A percentile compares a stretch with the other conserved stretches of the same genome.
Conservation (phyloP, 1,139 yeast genomes). For the Protomyces lactucae-debilis region DNA sequence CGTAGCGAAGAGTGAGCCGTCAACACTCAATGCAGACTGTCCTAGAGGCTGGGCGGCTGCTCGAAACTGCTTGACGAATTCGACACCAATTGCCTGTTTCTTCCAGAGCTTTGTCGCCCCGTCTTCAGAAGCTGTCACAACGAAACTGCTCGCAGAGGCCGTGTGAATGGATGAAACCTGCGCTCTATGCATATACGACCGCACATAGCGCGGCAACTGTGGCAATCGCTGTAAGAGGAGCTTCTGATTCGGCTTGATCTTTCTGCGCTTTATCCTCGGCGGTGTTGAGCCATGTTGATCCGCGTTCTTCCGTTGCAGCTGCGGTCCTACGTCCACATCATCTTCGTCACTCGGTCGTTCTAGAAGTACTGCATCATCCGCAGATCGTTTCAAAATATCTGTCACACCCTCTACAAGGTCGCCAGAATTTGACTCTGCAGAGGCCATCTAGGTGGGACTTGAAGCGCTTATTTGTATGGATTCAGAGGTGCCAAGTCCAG, state of each 20-base stretch:
- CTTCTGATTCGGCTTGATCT: slow-evolving; percentile 3
- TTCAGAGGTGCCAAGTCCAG: too few relatives aligned
- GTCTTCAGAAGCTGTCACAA: slow-evolving; percentile 43
- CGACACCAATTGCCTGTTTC: slow-evolving; percentile 35
- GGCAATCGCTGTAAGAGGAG: slow-evolving; percentile 33
- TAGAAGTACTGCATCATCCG: not conserved
- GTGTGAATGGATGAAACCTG: slow-evolving; percentile 33
- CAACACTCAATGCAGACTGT: slow-evolving; percentile 34
- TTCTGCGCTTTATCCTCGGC: slow-evolving; percentile 7
- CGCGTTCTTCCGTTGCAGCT: too few relatives aligned
- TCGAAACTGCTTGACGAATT: slow-evolving; percentile 42
- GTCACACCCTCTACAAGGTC: not conserved
- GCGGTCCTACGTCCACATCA: slow-evolving; percentile 30
- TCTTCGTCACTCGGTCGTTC: slow-evolving; percentile 5
- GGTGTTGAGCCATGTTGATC: too few relatives aligned
- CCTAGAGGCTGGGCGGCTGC: slow-evolving; percentile 38
- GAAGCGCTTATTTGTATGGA: too few relatives aligned
- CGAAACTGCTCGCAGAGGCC: slow-evolving; percentile 32
- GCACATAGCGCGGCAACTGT: slow-evolving; percentile 35
- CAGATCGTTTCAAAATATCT: not conserved
- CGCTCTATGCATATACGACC: slow-evolving; percentile 39
- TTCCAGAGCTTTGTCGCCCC: slow-evolving; percentile 48
- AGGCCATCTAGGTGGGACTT: too few relatives aligned
- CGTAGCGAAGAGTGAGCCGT: slow-evolving; percentile 40
- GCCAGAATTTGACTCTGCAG: too few relatives aligned